Evolutionary conservation across 1,139 yeast genomes (phyloP).

Genomic region (Saccharomycopsis hybrid): DNA sequence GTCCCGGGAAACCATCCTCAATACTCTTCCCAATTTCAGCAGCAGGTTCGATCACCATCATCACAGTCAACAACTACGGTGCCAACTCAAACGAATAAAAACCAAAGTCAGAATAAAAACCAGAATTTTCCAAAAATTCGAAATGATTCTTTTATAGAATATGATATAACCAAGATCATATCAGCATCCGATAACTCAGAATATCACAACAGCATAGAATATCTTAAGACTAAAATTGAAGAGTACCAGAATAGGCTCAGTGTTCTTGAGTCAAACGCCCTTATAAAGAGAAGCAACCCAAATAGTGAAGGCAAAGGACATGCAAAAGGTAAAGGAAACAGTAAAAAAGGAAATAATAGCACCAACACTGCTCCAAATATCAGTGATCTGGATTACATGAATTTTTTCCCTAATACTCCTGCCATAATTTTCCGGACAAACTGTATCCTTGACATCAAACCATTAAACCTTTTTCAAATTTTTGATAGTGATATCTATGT

Average conservation of each 20-base stretch:
- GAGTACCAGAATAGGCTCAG: background rate
- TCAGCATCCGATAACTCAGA: background rate
- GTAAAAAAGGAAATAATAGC: background rate
- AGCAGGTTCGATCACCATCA: too few relatives aligned
- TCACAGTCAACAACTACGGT: background rate
- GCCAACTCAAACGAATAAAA: background rate
- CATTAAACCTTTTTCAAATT: background rate
- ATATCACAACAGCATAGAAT: background rate
- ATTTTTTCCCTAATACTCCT: background rate
- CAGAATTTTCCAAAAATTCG: background rate
- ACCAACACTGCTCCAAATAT: background rate
- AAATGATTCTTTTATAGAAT: conserved; percentile 1
- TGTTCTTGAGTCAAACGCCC: background rate
- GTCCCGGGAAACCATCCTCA: background rate
- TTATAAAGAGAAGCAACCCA: background rate
- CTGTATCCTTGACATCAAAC: background rate
- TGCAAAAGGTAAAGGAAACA: too few relatives aligned
- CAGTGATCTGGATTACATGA: background rate
- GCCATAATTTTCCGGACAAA: background rate
- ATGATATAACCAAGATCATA: background rate
- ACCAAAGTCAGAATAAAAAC: too few relatives aligned
- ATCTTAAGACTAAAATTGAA: background rate
- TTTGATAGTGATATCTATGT: conserved; percentile 1
- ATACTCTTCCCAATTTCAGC: too few relatives aligned
- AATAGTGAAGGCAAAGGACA: too few relatives aligned